These are phyloP conservation scores for Coccomyxa sp. DNA, from an alignment of 139 green algal species.

Conservation along the genomic window DNA sequence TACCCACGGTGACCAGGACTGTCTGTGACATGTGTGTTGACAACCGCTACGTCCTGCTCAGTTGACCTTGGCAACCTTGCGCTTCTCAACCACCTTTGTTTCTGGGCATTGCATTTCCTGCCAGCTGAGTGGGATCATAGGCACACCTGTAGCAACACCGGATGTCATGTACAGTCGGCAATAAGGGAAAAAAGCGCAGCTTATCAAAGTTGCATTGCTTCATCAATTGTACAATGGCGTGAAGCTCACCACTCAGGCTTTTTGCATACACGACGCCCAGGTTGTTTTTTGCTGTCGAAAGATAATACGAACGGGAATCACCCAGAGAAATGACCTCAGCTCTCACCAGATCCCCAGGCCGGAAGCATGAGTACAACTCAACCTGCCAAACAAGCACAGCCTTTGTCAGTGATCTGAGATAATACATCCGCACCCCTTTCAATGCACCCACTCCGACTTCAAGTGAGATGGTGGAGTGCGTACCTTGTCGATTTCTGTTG, in stretches of 20 bases:
- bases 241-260: conserved; percentile 46
- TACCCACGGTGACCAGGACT: conserved; percentile 81
- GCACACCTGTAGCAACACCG: conserved; percentile 32
- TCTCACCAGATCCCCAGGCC: conserved; percentile 83
- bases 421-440: no score
- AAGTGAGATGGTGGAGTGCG: not conserved
- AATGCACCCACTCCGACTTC: no score
- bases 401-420: no score
- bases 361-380: conserved; percentile 79
- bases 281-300: conserved; percentile 85
- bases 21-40: conserved; percentile 3
- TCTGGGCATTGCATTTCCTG: conserved; percentile 78
- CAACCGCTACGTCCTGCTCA: not conserved
- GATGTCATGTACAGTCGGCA: no score
- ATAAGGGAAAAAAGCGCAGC: no score
- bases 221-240: no score
- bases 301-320: conserved; percentile 79
- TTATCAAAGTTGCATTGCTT: no score
- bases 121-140: conserved; percentile 77
- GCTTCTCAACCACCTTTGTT: conserved; percentile 59
- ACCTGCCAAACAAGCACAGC: conserved; percentile 27
- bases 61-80: conserved; percentile 73
- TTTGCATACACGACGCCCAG: conserved; percentile 87
- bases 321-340: conserved; percentile 77
- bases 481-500: conserved; percentile 82